Conservation (phyloP, 129 eudicot genomes). For the Escallonia herrerae region DNA sequence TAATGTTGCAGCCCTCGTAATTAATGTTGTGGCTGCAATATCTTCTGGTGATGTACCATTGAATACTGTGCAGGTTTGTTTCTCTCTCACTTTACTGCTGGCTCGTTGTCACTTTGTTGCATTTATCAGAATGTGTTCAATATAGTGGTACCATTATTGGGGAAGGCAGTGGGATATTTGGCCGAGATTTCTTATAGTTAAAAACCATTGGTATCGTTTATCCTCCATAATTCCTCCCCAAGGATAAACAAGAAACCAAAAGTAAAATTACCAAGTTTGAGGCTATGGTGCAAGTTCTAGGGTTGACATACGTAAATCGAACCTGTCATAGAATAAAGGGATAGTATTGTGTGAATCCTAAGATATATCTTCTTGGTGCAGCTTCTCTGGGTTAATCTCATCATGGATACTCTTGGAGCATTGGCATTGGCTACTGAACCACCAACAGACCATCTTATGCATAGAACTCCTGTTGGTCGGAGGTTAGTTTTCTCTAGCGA, state of each 20-base stretch:
- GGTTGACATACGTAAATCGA: background rate
- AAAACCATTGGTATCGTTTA: too few relatives aligned
- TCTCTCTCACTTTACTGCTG: constrained; percentile 5
- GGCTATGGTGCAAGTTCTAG: too few relatives aligned
- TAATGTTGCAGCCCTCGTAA: constrained; percentile 84
- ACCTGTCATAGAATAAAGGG: background rate
- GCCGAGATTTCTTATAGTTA: too few relatives aligned
- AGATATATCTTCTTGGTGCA: constrained; percentile 19
- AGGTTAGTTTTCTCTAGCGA: constrained; percentile 34
- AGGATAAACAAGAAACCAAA: too few relatives aligned
- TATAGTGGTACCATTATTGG: too few relatives aligned
- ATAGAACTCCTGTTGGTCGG: constrained; percentile 88
- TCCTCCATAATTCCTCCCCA: too few relatives aligned
- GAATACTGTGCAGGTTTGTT: constrained; percentile 72
- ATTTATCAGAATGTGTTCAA: background rate
- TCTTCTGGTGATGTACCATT: constrained; percentile 90
- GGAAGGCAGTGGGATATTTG: too few relatives aligned
- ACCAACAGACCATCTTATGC: constrained; percentile 92
- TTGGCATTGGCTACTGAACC: constrained; percentile 97
- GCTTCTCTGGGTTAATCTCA: constrained; percentile 98
- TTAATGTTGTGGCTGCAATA: constrained; percentile 87
- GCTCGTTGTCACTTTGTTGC: background rate
- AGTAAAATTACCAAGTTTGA: too few relatives aligned
- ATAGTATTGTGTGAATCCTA: background rate
- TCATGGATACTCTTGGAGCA: constrained; percentile 98